Evolutionary conservation across 23 red algal genomes (phyloP).

Genomic region (Porphyridium purpureum): DNA sequence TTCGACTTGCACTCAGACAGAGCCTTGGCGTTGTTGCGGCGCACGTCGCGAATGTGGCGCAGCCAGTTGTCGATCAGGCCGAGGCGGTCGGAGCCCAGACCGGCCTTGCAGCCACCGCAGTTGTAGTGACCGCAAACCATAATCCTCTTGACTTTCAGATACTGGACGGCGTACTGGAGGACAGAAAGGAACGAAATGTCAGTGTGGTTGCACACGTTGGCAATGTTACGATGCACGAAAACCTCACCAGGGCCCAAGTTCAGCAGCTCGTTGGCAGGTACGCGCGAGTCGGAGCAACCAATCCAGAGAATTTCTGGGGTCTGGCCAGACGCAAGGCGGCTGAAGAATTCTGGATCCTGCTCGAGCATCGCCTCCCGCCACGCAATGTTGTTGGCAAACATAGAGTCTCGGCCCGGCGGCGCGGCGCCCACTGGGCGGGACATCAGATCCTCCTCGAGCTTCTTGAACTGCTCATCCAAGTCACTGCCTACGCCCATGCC

Average conservation of each 20-base stretch:
- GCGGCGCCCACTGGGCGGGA: no score
- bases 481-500: no score
- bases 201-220: neutral
- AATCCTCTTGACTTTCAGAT: neutral
- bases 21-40: neutral
- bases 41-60: slow-evolving; percentile 3
- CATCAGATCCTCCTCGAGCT: no score
- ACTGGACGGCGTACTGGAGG: slow-evolving; percentile 2
- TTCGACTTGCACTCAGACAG: neutral
- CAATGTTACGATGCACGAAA: slow-evolving; percentile 3
- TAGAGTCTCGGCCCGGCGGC: neutral
- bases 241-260: neutral
- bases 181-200: neutral
- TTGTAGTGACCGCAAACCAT: neutral
- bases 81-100: neutral
- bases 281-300: no score
- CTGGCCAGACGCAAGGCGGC: neutral
- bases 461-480: no score
- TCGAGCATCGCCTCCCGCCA: neutral
- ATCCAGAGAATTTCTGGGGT: neutral
- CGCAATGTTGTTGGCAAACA: neutral
- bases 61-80: slow-evolving; percentile 1
- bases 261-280: neutral
- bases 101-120: slow-evolving; percentile 2
- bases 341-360: neutral